Evolutionary conservation across 164 flowering plant species (phyloP).

Genomic region (Vitis rotundifolia): DNA sequence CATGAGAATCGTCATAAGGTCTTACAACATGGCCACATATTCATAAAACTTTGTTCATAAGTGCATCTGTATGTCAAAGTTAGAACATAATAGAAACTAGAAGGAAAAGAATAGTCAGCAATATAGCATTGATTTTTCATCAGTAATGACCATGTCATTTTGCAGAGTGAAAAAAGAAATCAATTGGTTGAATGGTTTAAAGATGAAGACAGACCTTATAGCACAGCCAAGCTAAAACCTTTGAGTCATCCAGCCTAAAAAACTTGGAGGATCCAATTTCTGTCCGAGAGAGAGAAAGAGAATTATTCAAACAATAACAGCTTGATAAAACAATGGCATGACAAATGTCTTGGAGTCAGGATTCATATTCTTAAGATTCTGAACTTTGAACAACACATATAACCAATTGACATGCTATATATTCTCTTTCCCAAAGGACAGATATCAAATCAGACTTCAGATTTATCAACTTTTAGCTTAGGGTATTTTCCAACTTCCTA

Average conservation of each 20-base stretch:
- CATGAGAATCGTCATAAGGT: neutral
- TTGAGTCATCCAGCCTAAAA: constrained; percentile 85
- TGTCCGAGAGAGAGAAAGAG: constrained; percentile 25
- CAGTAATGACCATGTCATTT: neutral
- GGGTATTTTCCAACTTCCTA: too few relatives aligned
- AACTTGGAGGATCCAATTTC: constrained; percentile 76
- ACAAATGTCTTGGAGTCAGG: neutral
- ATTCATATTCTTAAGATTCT: neutral
- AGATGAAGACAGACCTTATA: constrained; percentile 56
- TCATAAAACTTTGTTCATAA: too few relatives aligned
- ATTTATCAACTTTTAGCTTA: neutral
- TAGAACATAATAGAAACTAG: neutral
- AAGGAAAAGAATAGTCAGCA: neutral
- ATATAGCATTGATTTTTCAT: neutral
- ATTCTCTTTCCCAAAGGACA: neutral
- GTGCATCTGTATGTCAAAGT: too few relatives aligned
- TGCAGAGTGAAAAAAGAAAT: neutral
- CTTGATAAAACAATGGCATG: neutral
- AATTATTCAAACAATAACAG: neutral
- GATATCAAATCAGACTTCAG: neutral
- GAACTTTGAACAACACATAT: neutral
- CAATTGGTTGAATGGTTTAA: neutral
- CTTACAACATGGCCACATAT: too few relatives aligned
- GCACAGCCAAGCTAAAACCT: constrained; percentile 76
- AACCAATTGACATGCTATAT: neutral